Evolutionary conservation across 331 rosid species (phyloP), one percentile per base, ranked within the genome.

Genomic region (Erythrophleum ivorense): DNA sequence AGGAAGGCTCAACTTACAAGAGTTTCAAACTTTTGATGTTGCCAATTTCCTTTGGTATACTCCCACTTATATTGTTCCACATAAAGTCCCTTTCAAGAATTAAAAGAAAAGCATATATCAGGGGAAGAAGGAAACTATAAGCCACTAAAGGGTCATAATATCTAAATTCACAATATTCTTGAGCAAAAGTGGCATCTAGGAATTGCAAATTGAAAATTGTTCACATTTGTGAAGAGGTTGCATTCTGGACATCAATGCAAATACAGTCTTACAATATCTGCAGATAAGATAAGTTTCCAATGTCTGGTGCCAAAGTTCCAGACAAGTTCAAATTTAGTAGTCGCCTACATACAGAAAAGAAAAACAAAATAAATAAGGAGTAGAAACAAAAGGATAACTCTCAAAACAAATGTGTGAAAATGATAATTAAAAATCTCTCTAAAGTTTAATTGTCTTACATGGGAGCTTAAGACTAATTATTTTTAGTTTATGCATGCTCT

Each of bases 1-100:
- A 46, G 78, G 68, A 75, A 74, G 72, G 76, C 36, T 79, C 9
- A 55, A 90, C 97, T 92, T 92, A 96, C 99, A 96, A 84, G 79
- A 96, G 97, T 78, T 24, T 1, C 88, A 96, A 80, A 70, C 91
- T 46, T 54, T 40, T 88, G 81, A 96, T 88, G 76, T 91, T 88
- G 86, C 98, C 97, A 38, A 96, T 86, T 86, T 92, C 95, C 90
- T 87, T 80, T 2, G 98, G 99, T 80, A 96, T 94, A 62, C 86
- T 90, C 74, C 99, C 99, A 81, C 64, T 87, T 69, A 96, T 81
- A 0, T 86, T 2, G 85, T 96, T 96, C 99, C 99, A 96, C 99
- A 96, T 96, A 75, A 96, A 90, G 87, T 92, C 88, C 97, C 99
- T 96, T 82, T 58, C 41, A 76, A 82, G 73, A 85, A 80, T 57